Evolutionary conservation across 2,329 filamentous ascomycete species (phyloP).

Genomic region (Alternaria triticimaculans): DNA sequence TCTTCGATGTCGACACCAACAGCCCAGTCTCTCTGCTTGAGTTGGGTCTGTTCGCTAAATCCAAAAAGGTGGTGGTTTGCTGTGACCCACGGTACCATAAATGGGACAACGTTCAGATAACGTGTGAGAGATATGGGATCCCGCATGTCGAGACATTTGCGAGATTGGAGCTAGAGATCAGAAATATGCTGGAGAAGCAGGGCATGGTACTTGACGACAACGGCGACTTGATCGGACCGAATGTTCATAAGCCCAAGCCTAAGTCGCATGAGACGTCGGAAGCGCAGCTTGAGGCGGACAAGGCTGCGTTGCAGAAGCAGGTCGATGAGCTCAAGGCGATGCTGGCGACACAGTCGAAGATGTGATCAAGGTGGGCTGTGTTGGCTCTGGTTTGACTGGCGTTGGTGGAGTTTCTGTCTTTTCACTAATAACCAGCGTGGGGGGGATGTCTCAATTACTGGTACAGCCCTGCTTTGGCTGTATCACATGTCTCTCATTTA

Average conservation of each 20-base stretch:
- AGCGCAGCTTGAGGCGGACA: conserved; percentile 8
- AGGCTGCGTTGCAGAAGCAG: conserved; percentile 1
- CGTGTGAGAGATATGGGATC: conserved; percentile 59
- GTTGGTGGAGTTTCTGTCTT: neutral
- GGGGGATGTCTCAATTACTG: neutral
- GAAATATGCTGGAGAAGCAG: conserved; percentile 39
- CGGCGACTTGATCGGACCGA: conserved; percentile 14
- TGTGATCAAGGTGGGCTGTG: neutral
- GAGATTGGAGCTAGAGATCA: conserved; percentile 49
- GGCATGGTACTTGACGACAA: conserved; percentile 31
- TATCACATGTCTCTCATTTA: neutral
- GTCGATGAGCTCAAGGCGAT: conserved; percentile 5
- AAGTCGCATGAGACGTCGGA: conserved; percentile 4
- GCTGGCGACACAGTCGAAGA: neutral
- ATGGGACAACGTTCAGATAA: conserved; percentile 66
- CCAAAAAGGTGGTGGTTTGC: conserved; percentile 60
- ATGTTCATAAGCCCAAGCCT: conserved; percentile 6
- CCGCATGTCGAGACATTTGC: conserved; percentile 51
- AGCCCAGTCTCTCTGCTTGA: conserved; percentile 68
- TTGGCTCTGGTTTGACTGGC: neutral
- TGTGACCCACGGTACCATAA: conserved; percentile 62
- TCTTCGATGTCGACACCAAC: conserved; percentile 60
- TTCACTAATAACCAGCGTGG: neutral
- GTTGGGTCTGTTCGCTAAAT: conserved; percentile 60
- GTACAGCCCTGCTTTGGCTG: neutral